Evolutionary conservation across 1,284 basidiomycete genomes (phyloP).

Genomic region (Polyporus tsugae): DNA sequence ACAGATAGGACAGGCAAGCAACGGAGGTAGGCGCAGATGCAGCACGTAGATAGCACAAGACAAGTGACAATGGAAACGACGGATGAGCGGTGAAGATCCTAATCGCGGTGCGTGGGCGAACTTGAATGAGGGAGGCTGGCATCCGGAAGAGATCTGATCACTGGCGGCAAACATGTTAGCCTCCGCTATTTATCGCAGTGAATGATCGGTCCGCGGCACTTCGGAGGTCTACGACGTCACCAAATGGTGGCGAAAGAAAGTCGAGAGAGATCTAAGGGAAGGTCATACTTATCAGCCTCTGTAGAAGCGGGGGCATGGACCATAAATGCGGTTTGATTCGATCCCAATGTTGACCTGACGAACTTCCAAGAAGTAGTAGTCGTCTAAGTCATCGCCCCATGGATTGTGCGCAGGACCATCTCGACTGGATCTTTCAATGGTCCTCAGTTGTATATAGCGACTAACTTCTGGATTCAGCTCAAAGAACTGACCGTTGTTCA

Average conservation of each 20-base stretch:
- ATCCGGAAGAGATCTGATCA: neutral
- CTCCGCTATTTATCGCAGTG: neutral
- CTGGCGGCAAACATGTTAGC: neutral
- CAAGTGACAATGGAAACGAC: neutral
- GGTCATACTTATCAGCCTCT: neutral
- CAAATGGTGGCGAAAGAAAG: neutral
- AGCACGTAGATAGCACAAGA: neutral
- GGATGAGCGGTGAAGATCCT: neutral
- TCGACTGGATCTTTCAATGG: neutral
- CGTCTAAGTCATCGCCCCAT: neutral
- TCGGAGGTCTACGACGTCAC: neutral
- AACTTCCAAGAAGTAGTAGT: neutral
- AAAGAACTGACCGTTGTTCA: slow-evolving; percentile 1
- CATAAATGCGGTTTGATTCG: neutral
- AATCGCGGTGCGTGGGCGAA: neutral
- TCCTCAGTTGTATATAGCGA: neutral
- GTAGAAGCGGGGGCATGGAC: neutral
- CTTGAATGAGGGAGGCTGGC: neutral
- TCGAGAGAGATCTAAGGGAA: neutral
- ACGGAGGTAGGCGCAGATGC: neutral
- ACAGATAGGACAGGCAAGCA: neutral
- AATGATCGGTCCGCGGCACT: neutral
- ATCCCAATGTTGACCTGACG: neutral
- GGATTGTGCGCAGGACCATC: neutral
- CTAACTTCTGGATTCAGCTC: neutral